A percentile compares a stretch with the other conserved stretches of the same genome.
Conservation (phyloP, 202 grass and related monocot species). For the Carex sylvatica region DNA sequence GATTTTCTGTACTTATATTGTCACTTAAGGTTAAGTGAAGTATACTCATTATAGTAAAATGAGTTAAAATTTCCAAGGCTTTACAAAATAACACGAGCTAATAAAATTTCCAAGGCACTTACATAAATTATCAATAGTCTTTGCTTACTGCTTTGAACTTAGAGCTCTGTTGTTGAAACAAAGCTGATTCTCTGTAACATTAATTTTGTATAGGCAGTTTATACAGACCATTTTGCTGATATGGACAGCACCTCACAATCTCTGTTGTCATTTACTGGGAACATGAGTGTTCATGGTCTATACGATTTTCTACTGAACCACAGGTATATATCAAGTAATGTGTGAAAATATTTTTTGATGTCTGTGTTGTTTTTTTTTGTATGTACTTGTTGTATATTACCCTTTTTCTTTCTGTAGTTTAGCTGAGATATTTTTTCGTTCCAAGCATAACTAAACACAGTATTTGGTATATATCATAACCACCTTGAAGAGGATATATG, state of each 20-base stretch:
- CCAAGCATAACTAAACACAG: background rate
- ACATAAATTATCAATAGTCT: background rate
- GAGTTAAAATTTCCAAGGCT: background rate
- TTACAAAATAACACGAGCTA: background rate
- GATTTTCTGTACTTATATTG: background rate
- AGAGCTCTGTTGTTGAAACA: background rate
- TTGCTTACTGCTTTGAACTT: background rate
- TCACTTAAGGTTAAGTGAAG: background rate
- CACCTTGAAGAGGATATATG: too few species aligned
- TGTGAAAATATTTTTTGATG: background rate
- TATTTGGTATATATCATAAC: too few species aligned
- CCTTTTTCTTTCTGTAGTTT: background rate
- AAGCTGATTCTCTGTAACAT: background rate
- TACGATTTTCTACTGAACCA: constrained; percentile 87
- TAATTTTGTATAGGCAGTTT: constrained; percentile 49
- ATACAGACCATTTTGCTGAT: constrained; percentile 62
- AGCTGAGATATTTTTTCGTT: background rate
- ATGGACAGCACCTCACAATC: constrained; percentile 78
- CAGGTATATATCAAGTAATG: constrained; percentile 39
- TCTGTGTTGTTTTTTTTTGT: background rate
- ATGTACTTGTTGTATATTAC: background rate
- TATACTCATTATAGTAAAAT: background rate
- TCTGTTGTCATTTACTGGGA: constrained; percentile 66
- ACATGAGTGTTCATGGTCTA: constrained; percentile 71
- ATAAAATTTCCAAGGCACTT: background rate